Evolutionary conservation across 441 rosid species (phyloP).

Genomic region (Flueggea neowawraea): DNA sequence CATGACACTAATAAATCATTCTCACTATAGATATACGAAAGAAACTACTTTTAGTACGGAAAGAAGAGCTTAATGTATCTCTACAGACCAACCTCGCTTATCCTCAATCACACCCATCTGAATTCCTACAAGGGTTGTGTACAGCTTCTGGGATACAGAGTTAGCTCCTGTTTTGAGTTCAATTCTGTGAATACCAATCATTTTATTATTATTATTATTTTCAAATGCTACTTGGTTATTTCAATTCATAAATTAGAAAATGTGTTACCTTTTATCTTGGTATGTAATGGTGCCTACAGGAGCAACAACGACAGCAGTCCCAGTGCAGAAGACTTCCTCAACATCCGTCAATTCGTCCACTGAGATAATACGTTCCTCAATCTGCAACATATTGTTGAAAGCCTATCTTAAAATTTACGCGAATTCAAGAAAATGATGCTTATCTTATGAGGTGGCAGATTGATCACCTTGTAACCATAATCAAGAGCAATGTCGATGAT

Average conservation of each 20-base stretch:
- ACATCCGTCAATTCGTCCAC: slow-evolving; percentile 73
- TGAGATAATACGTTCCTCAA: slow-evolving; percentile 52
- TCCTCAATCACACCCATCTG: slow-evolving; percentile 83
- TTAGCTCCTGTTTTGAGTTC: slow-evolving; percentile 49
- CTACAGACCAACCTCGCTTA: slow-evolving; percentile 67
- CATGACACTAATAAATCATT: too few species aligned
- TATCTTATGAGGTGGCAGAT: too few species aligned
- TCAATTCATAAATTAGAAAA: neutral
- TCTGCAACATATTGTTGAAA: slow-evolving; percentile 31
- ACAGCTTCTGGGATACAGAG: slow-evolving; percentile 43
- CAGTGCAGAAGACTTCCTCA: slow-evolving; percentile 86
- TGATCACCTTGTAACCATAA: slow-evolving; percentile 52
- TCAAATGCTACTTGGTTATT: too few species aligned
- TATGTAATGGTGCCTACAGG: slow-evolving; percentile 80
- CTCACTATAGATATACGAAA: too few species aligned
- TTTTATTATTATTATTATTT: too few species aligned
- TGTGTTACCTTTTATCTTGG: slow-evolving; percentile 51
- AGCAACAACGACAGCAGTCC: slow-evolving; percentile 74
- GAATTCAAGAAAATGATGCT: too few species aligned
- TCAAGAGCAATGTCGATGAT: slow-evolving; percentile 77
- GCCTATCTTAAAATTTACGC: neutral
- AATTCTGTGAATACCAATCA: slow-evolving; percentile 33
- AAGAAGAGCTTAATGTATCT: neutral
- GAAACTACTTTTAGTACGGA: too few species aligned
- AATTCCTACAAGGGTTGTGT: slow-evolving; percentile 51